Percentiles rank a stretch among this genome's conserved stretches.
Conservation (phyloP, 2,329 filamentous ascomycete genomes). For the Phaeosphaeriaceae sp. region DNA sequence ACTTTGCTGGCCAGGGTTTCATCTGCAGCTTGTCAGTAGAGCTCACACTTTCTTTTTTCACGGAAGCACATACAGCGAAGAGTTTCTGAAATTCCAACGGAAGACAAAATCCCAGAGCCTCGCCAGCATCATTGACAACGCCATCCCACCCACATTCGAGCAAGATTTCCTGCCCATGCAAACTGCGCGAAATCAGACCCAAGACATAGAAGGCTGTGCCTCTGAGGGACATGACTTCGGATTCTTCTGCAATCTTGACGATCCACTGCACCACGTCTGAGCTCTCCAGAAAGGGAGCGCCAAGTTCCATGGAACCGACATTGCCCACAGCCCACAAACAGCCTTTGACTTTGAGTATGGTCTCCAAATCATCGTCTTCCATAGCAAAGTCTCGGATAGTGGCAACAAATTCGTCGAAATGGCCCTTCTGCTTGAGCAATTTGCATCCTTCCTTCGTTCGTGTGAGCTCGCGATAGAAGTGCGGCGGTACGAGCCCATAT, state of each 20-base stretch:
- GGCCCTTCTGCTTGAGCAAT: conserved; percentile 88
- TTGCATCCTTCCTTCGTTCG: conserved; percentile 92
- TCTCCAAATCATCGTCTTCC: conserved; percentile 83
- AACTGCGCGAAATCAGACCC: conserved; percentile 88
- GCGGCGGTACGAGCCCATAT: conserved; percentile 78
- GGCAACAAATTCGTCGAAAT: conserved; percentile 90
- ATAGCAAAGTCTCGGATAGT: conserved; percentile 89
- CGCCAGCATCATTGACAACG: conserved; percentile 81
- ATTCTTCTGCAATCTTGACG: conserved; percentile 84
- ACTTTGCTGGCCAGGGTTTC: conserved; percentile 45
- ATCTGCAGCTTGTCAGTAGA: conserved; percentile 41
- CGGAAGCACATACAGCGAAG: conserved; percentile 66
- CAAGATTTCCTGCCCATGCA: conserved; percentile 90
- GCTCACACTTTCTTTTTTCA: not conserved
- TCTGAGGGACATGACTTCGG: conserved; percentile 89
- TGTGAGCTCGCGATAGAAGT: conserved; percentile 96
- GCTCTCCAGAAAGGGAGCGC: conserved; percentile 90
- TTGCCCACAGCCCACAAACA: conserved; percentile 98
- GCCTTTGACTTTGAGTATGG: conserved; percentile 92
- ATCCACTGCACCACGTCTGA: conserved; percentile 88
- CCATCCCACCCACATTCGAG: conserved; percentile 93
- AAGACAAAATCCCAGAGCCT: conserved; percentile 86
- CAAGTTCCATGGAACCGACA: conserved; percentile 96
- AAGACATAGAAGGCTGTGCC: conserved; percentile 97
- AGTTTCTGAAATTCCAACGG: conserved; percentile 80